Evolutionary conservation across 169 alveolate species (phyloP).

Genomic region (Cryptosporidium canis): DNA sequence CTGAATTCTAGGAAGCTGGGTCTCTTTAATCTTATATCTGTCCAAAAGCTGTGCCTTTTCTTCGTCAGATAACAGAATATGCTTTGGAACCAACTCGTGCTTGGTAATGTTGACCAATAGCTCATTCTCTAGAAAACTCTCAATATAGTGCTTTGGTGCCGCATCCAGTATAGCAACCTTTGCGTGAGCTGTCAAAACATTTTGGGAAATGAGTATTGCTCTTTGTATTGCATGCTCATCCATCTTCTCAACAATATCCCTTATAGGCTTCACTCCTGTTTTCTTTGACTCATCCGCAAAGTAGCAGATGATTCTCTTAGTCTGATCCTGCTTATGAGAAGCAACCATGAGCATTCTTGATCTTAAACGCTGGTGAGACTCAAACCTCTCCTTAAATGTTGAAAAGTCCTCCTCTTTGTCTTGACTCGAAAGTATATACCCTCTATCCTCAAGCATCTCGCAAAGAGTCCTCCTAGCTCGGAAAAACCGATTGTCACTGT

Average conservation of each 20-base stretch:
- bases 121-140: conserved; percentile 89
- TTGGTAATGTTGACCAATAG: conserved; percentile 93
- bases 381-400: conserved; percentile 85
- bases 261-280: conserved; percentile 93
- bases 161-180: conserved; percentile 91
- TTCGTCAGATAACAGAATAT: conserved; percentile 91
- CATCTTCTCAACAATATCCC: conserved; percentile 93
- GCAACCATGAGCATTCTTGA: conserved; percentile 87
- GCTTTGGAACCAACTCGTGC: conserved; percentile 98
- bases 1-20: conserved; percentile 95
- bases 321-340: conserved; percentile 84
- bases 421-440: conserved; percentile 86
- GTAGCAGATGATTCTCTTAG: conserved; percentile 85
- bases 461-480: conserved; percentile 89
- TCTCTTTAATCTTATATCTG: conserved; percentile 92
- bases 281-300: conserved; percentile 91
- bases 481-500: conserved; percentile 85
- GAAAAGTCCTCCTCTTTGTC: conserved; percentile 85
- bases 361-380: conserved; percentile 79
- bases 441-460: conserved; percentile 92
- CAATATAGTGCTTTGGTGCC: conserved; percentile 90
- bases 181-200: conserved; percentile 92
- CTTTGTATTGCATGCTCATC: conserved; percentile 89
- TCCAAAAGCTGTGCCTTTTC: conserved; percentile 91
- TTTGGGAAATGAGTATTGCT: conserved; percentile 91